phyloP scores from a whole-genome alignment of 768 basidiomycete genomes.

The Dacryopinax primogenitus region DNA sequence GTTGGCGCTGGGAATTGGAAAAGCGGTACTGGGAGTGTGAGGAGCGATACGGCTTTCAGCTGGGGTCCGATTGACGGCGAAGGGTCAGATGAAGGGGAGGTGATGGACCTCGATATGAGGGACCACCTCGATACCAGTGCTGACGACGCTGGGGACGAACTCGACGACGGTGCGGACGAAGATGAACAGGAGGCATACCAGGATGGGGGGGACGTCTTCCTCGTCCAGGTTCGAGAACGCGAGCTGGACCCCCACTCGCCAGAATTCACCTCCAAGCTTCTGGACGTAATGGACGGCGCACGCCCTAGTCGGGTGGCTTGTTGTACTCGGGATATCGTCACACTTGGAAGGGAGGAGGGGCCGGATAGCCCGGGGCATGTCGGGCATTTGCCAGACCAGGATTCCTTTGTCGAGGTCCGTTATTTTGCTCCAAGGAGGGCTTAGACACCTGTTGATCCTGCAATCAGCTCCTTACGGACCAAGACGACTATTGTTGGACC shows the following conservation, averaged over 20 bases:
- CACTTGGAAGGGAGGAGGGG: too few relatives aligned
- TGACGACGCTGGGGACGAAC: background rate
- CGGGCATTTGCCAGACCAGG: background rate
- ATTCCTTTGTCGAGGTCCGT: background rate
- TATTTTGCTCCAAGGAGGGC: background rate
- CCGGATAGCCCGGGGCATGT: slow-evolving; percentile 6
- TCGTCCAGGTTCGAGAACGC: background rate
- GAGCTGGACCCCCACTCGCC: slow-evolving; percentile 4
- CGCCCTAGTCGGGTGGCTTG: background rate
- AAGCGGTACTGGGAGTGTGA: background rate
- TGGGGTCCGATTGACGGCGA: background rate
- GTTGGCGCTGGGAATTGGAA: background rate
- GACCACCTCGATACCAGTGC: too few relatives aligned
- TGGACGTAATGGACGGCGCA: background rate
- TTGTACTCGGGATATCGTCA: too few relatives aligned
- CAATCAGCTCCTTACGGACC: background rate
- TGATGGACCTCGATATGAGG: too few relatives aligned
- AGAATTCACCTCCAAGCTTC: background rate
- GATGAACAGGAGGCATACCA: background rate
- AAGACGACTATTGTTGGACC: background rate
- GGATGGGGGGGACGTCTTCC: background rate
- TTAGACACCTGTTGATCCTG: background rate
- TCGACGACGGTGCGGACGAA: background rate
- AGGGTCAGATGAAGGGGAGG: background rate
- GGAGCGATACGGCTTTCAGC: background rate